Evolutionary conservation across 2,329 filamentous ascomycete species (phyloP), one percentile per base, ranked within the genome.

Genomic region (Pyricularia sp.): DNA sequence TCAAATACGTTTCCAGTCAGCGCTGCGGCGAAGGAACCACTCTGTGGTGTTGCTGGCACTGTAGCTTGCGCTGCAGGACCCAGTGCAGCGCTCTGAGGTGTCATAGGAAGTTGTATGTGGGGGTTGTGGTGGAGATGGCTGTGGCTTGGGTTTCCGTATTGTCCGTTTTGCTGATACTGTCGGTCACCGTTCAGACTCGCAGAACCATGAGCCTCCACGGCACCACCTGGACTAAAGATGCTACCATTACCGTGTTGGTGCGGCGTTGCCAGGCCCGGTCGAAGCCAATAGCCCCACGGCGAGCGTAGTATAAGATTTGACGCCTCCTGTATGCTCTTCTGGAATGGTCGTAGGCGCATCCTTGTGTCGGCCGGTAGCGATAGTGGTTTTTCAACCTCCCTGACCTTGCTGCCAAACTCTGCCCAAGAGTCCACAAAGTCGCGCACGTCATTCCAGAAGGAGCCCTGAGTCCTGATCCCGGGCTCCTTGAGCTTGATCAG

Each of bases 11-110:
- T 82, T 12, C 86, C 85, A 1, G 82, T 80, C 70, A 88, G 87
- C 1, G 83, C 82, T 20, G 80, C 79, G 9, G 82, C 81, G 73
- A 88, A 88, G 0, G 85, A 85, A 2, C 80, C 83, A 70, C 81
- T 86, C 74, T 87, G 83, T 11, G 88, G 88, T 0, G 88, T 92
- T 2, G 86, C 92, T 4, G 92, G 91, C 12, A 97, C 90, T 0
- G 93, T 97, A 0, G 94, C 93, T 78, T 97, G 93, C 68, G 93
- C 92, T 25, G 94, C 94, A 6, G 94, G 93, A 0, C 94, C 94
- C 5, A 97, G 83, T 1, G 94, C 94, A 20, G 93, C 94, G 73
- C 92, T 95, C 71, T 97, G 86, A 9, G 94, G 94, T 1, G 94
- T 97, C 74, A 95, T 93, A 10, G 94, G 93, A 55, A 93, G 73